Percentiles rank a stretch among this genome's conserved stretches.
These are phyloP conservation scores for Pyrenophora graminea DNA, from an alignment of 2,329 filamentous ascomycete genomes.

Conservation along the genomic window DNA sequence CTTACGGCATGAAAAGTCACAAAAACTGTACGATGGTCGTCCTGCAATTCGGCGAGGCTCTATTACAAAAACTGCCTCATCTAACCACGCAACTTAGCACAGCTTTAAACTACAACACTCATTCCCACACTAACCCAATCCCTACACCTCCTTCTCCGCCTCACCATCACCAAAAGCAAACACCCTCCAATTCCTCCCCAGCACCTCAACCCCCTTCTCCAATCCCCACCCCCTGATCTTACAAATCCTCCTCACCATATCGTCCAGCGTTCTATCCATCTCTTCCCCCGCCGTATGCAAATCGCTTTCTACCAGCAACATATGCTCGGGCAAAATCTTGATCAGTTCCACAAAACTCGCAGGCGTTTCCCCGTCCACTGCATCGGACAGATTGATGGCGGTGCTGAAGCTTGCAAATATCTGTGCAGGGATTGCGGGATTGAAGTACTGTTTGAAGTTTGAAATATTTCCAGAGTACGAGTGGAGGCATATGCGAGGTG, in stretches of 20 bases:
- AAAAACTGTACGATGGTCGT: too few relatives aligned
- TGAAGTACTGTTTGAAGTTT: slow-evolving; percentile 76
- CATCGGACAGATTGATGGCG: slow-evolving; percentile 72
- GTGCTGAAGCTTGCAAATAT: slow-evolving; percentile 89
- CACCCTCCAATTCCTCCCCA: slow-evolving; percentile 75
- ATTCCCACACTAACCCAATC: too few relatives aligned
- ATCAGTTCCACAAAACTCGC: slow-evolving; percentile 68
- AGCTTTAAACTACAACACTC: too few relatives aligned
- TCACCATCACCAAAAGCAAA: slow-evolving; percentile 68
- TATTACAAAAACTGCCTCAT: too few relatives aligned
- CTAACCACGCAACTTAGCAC: too few relatives aligned
- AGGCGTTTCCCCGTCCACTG: slow-evolving; percentile 52
- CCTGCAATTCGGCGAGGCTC: too few relatives aligned
- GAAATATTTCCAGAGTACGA: slow-evolving; percentile 84
- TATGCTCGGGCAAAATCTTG: slow-evolving; percentile 72
- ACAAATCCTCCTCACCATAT: slow-evolving; percentile 77
- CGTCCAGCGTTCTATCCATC: slow-evolving; percentile 79
- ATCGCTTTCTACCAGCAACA: slow-evolving; percentile 87
- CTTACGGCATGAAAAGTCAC: too few relatives aligned
- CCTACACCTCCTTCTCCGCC: too few relatives aligned
- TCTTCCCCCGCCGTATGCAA: slow-evolving; percentile 77
- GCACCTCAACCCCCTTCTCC: slow-evolving; percentile 67
- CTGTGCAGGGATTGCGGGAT: slow-evolving; percentile 70
- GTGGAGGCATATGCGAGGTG: slow-evolving; percentile 88
- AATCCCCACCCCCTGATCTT: slow-evolving; percentile 76